These are phyloP conservation scores for Crithidia mellificae DNA, from an alignment of 208 protist species.

Conservation along the genomic window DNA sequence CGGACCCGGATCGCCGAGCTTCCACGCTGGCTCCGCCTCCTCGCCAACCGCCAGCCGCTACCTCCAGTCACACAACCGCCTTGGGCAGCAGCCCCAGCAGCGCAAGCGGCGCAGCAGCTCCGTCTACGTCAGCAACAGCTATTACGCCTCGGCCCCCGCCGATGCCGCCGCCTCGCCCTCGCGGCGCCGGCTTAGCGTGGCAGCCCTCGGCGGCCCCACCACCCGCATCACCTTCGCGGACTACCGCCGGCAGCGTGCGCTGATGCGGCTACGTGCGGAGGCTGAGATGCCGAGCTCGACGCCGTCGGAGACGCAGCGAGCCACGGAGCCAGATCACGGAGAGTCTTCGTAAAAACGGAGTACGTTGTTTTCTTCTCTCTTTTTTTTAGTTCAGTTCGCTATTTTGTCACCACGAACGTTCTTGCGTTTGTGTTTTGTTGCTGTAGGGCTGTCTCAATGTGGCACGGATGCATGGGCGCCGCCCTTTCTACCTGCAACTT, in stretches of 20 bases:
- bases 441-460: too few relatives aligned
- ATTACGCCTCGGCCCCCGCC: neutral
- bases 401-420: too few relatives aligned
- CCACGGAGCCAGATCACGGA: constrained; percentile 16
- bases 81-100: constrained; percentile 1
- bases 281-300: constrained; percentile 6
- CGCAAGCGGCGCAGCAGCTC: constrained; percentile 3
- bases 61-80: neutral
- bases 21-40: neutral
- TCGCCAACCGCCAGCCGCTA: neutral
- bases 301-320: constrained; percentile 16
- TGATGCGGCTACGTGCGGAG: constrained; percentile 18
- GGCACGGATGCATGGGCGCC: too few relatives aligned
- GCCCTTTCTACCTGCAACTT: too few relatives aligned
- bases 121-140: neutral
- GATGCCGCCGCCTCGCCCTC: constrained; percentile 9
- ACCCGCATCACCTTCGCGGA: constrained; percentile 31
- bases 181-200: constrained; percentile 17
- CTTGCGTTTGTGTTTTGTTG: too few relatives aligned
- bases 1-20: neutral
- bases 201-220: neutral
- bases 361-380: neutral
- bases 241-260: constrained; percentile 32
- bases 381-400: too few relatives aligned
- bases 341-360: neutral